Conservation (phyloP, 495 filamentous ascomycete genomes). For the Cudoniella acicularis region DNA sequence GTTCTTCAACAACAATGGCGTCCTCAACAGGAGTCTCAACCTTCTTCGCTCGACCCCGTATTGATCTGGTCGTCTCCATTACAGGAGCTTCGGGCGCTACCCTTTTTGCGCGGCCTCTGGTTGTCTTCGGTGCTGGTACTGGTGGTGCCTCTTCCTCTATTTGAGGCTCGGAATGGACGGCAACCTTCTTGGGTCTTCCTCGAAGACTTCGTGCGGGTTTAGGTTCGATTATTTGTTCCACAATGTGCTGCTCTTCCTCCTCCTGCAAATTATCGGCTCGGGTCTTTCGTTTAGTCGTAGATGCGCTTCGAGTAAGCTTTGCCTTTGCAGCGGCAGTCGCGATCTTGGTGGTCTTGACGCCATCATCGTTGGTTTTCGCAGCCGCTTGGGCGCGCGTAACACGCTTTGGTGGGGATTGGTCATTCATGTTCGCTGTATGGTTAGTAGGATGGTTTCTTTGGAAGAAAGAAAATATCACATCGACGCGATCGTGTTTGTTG, state of each 20-base stretch:
- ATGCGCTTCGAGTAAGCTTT: conserved; percentile 30
- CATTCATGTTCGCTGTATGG: conserved; percentile 32
- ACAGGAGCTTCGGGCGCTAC: conserved; percentile 10
- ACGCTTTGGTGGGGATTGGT: conserved; percentile 53
- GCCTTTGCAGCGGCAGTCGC: conserved; percentile 37
- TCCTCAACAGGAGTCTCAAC: conserved; percentile 18
- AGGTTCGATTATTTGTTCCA: conserved; percentile 38
- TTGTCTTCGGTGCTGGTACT: conserved; percentile 27
- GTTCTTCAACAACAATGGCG: conserved; percentile 26
- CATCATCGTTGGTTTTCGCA: conserved; percentile 35
- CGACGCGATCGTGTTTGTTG: conserved; percentile 3
- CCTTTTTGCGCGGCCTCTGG: conserved; percentile 35
- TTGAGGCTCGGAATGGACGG: conserved; percentile 20
- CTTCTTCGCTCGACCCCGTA: conserved; percentile 31
- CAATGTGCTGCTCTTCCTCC: conserved; percentile 32
- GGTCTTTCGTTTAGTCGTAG: conserved; percentile 43
- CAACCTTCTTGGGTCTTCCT: conserved; percentile 42
- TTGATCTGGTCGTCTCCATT: conserved; percentile 27
- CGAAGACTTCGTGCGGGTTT: conserved; percentile 29
- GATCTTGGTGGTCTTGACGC: conserved; percentile 28
- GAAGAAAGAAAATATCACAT: conserved; percentile 9
- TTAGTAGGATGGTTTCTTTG: not conserved
- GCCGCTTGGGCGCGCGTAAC: conserved; percentile 57
- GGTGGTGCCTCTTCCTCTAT: conserved; percentile 18
- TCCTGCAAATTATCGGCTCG: conserved; percentile 40